Percentiles rank a stretch among this genome's conserved stretches.
phyloP scores from a whole-genome alignment of 2,329 filamentous ascomycete genomes.

The Gyromitra esculenta region DNA sequence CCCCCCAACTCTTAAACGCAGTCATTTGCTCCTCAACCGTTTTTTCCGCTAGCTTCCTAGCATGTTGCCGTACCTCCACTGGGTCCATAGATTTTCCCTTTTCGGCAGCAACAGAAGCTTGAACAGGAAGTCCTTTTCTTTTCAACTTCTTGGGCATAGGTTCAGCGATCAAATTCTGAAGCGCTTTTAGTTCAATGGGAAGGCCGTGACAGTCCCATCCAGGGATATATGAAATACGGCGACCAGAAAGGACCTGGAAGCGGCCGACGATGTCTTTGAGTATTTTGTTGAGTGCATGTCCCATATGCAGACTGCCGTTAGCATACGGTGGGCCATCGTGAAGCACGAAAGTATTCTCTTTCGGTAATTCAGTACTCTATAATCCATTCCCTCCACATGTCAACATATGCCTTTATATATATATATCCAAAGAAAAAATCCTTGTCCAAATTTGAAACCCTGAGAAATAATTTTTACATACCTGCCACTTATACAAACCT shows the following conservation, averaged over 20 bases:
- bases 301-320: conserved; percentile 89
- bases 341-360: conserved; percentile 74
- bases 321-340: conserved; percentile 98
- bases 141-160: conserved; percentile 61
- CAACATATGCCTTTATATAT: neutral
- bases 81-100: conserved; percentile 63
- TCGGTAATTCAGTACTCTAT: conserved; percentile 63
- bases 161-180: conserved; percentile 66
- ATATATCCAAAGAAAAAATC: too few relatives aligned
- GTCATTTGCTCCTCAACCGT: conserved; percentile 78
- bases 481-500: conserved; percentile 90
- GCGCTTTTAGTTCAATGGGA: conserved; percentile 94
- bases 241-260: conserved; percentile 80
- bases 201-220: conserved; percentile 99
- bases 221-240: conserved; percentile 80
- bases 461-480: conserved; percentile 53
- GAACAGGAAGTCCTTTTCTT: conserved; percentile 55
- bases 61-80: conserved; percentile 71
- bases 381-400: conserved; percentile 54
- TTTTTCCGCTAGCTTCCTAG: conserved; percentile 72
- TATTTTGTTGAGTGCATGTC: conserved; percentile 96
- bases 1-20: conserved; percentile 75
- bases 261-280: conserved; percentile 93
- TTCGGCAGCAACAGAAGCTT: conserved; percentile 53
- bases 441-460: too few relatives aligned